Evolutionary conservation across 768 basidiomycete genomes (phyloP).

Genomic region (Coprinopsis sp.): DNA sequence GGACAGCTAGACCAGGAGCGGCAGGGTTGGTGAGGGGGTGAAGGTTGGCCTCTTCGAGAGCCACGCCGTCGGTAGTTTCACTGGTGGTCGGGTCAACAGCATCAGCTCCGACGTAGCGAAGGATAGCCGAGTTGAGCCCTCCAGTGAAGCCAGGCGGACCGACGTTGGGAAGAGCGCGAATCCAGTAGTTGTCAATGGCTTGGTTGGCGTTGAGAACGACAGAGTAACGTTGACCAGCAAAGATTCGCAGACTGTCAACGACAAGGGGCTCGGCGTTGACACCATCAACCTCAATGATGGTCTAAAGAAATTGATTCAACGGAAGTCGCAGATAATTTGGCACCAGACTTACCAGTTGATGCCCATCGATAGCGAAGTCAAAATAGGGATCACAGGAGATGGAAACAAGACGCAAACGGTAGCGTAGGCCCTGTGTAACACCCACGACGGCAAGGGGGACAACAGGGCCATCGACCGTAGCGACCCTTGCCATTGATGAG

Average conservation of each 20-base stretch:
- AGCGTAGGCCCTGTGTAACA: constrained; percentile 32
- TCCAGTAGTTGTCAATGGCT: constrained; percentile 29
- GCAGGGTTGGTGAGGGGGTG: constrained; percentile 24
- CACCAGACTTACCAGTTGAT: constrained; percentile 33
- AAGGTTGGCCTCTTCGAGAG: constrained; percentile 34
- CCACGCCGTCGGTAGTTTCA: constrained; percentile 20
- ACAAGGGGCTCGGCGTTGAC: constrained; percentile 23
- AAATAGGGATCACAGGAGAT: constrained; percentile 39
- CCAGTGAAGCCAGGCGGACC: constrained; percentile 6
- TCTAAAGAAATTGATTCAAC: constrained; percentile 19
- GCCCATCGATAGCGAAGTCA: constrained; percentile 26
- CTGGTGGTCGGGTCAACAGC: constrained; percentile 34
- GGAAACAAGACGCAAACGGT: constrained; percentile 44
- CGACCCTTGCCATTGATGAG: constrained; percentile 42
- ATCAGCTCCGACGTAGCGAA: constrained; percentile 43
- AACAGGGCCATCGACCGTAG: constrained; percentile 25
- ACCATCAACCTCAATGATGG: constrained; percentile 32
- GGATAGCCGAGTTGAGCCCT: constrained; percentile 50
- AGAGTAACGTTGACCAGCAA: constrained; percentile 40
- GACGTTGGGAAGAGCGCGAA: constrained; percentile 17
- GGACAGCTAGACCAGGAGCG: constrained; percentile 28
- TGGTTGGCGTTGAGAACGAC: constrained; percentile 31
- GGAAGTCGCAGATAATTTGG: constrained; percentile 9
- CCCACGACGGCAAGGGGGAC: constrained; percentile 32
- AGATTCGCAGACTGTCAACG: constrained; percentile 27